phyloP scores from a whole-genome alignment of 83 land plant genomes.

The Picea abies region DNA sequence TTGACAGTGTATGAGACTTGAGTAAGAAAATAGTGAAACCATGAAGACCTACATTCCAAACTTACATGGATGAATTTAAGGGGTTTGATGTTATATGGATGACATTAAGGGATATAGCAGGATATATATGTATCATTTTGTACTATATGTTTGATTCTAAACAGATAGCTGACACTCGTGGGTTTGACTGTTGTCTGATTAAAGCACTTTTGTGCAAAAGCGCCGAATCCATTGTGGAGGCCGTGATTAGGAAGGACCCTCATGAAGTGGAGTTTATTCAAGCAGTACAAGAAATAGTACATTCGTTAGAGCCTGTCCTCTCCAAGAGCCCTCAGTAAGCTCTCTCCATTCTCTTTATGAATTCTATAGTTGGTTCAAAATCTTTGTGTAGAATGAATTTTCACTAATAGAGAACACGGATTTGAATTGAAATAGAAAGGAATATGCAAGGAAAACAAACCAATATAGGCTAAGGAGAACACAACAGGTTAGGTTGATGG shows the following conservation, averaged over 20 bases:
- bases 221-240: conserved; percentile 90
- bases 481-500: conserved; percentile 10
- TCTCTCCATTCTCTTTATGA: neutral
- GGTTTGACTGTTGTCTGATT: conserved; percentile 5
- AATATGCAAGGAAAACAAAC: neutral
- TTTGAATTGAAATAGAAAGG: neutral
- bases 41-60: no score
- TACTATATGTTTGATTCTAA: neutral
- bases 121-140: neutral
- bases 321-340: conserved; percentile 90
- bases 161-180: conserved; percentile 1
- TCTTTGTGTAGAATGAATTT: neutral
- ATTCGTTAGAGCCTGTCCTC: conserved; percentile 92
- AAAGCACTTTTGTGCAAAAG: conserved; percentile 91
- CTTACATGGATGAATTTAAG: neutral
- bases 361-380: neutral
- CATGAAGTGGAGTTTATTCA: conserved; percentile 94
- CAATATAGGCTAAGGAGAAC: no score
- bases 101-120: neutral
- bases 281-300: conserved; percentile 94
- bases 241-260: conserved; percentile 91
- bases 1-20: no score
- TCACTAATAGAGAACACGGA: neutral
- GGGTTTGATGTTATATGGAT: neutral
- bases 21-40: no score